A percentile compares a stretch with the other conserved stretches of the same genome.
These are phyloP conservation scores for Euptelea pleiosperma DNA, from an alignment of 164 flowering plant species.

Conservation along the genomic window DNA sequence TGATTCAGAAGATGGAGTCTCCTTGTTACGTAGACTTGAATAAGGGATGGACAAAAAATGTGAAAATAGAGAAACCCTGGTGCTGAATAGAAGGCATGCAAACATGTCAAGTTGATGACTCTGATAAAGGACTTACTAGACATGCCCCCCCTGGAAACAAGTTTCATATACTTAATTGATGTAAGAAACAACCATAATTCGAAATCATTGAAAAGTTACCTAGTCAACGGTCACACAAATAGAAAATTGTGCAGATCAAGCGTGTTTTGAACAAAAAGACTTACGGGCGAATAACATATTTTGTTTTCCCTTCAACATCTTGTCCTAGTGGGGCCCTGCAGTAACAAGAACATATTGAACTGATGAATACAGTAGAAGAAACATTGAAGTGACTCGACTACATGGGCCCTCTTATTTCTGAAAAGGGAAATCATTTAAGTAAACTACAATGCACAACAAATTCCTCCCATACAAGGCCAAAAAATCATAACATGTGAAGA, in stretches of 20 bases:
- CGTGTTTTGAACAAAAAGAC: slow-evolving; percentile 24
- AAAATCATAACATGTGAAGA: neutral
- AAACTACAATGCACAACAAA: slow-evolving; percentile 1
- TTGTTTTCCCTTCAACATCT: slow-evolving; percentile 81
- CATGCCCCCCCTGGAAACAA: no score
- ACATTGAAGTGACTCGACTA: neutral
- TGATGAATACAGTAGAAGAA: neutral
- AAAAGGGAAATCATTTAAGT: no score
- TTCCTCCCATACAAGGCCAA: neutral
- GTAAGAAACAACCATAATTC: no score
- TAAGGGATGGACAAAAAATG: neutral
- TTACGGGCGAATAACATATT: slow-evolving; percentile 96
- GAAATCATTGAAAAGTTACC: neutral
- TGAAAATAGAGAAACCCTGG: no score
- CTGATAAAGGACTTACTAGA: no score
- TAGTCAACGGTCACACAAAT: neutral
- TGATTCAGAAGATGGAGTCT: neutral
- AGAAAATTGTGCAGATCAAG: neutral
- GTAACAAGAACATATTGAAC: slow-evolving; percentile 11
- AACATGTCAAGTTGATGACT: no score
- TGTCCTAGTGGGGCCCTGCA: slow-evolving; percentile 82
- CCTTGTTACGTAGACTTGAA: neutral
- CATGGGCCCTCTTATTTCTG: neutral
- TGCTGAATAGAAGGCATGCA: no score
- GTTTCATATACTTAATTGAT: no score